phyloP scores from a whole-genome alignment of 2,329 filamentous ascomycete species.

The Hypoxylon sp. region DNA sequence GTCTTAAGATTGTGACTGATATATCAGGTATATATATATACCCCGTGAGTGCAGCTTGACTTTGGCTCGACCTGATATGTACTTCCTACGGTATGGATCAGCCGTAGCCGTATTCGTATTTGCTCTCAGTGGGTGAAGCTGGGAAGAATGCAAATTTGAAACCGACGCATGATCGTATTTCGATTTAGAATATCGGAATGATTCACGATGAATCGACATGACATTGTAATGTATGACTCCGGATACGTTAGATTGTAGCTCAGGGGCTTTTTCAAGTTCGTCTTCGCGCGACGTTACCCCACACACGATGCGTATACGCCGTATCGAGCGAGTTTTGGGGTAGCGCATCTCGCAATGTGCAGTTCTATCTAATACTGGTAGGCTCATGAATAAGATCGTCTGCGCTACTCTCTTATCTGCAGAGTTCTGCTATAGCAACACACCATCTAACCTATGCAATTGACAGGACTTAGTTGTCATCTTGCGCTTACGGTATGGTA shows the following conservation, averaged over 20 bases:
- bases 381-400: not conserved
- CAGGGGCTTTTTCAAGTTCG: not conserved
- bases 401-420: constrained; percentile 1
- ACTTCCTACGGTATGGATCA: not conserved
- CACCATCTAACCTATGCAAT: too few relatives aligned
- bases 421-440: constrained; percentile 2
- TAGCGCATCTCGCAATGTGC: not conserved
- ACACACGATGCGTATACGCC: constrained; percentile 19
- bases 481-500: too few relatives aligned
- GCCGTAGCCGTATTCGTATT: not conserved
- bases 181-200: not conserved
- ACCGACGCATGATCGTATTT: not conserved
- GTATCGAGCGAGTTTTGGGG: not conserved
- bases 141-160: not conserved
- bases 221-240: not conserved
- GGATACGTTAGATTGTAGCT: not conserved
- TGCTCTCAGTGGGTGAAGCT: not conserved
- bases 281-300: not conserved
- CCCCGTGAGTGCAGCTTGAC: constrained; percentile 3
- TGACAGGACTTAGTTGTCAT: too few relatives aligned
- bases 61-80: constrained; percentile 9
- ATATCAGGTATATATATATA: not conserved
- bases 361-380: not conserved
- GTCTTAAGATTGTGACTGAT: not conserved
- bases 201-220: not conserved